These are phyloP conservation scores for Rhizopogon salebrosus DNA, from an alignment of 768 basidiomycete genomes.

Conservation along the genomic window DNA sequence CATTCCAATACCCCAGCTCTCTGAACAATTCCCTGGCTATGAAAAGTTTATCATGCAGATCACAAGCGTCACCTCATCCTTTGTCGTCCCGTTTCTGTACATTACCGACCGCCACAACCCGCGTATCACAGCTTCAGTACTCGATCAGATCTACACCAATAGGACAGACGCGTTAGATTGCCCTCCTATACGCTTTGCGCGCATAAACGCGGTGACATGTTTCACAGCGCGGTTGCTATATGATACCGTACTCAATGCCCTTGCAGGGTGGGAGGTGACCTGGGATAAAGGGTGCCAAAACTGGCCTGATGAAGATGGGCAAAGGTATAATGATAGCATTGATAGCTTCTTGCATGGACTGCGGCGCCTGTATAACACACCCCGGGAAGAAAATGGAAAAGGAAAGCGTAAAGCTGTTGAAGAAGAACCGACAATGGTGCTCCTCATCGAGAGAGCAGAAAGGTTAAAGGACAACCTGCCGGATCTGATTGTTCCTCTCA, in stretches of 20 bases:
- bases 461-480: slow-evolving; percentile 56
- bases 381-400: slow-evolving; percentile 13
- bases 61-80: slow-evolving; percentile 25
- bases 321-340: slow-evolving; percentile 57
- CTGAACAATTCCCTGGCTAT: slow-evolving; percentile 20
- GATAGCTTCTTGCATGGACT: slow-evolving; percentile 72
- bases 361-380: slow-evolving; percentile 28
- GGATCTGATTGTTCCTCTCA: slow-evolving; percentile 64
- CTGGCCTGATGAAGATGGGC: slow-evolving; percentile 40
- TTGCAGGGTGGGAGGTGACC: slow-evolving; percentile 48
- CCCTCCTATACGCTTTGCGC: slow-evolving; percentile 35
- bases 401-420: slow-evolving; percentile 30
- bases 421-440: slow-evolving; percentile 38
- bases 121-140: slow-evolving; percentile 39
- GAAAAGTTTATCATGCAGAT: slow-evolving; percentile 18
- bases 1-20: slow-evolving; percentile 3
- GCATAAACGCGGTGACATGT: slow-evolving; percentile 52
- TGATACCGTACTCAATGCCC: slow-evolving; percentile 57
- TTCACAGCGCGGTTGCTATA: slow-evolving; percentile 61
- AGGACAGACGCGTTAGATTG: slow-evolving; percentile 11
- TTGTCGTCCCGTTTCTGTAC: slow-evolving; percentile 63
- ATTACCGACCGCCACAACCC: slow-evolving; percentile 53
- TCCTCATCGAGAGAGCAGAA: slow-evolving; percentile 67
- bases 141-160: slow-evolving; percentile 32
- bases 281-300: slow-evolving; percentile 62